Evolutionary conservation across 2,329 filamentous ascomycete species (phyloP), one percentile per base, ranked within the genome.

Genomic region (Fusarium sp.): DNA sequence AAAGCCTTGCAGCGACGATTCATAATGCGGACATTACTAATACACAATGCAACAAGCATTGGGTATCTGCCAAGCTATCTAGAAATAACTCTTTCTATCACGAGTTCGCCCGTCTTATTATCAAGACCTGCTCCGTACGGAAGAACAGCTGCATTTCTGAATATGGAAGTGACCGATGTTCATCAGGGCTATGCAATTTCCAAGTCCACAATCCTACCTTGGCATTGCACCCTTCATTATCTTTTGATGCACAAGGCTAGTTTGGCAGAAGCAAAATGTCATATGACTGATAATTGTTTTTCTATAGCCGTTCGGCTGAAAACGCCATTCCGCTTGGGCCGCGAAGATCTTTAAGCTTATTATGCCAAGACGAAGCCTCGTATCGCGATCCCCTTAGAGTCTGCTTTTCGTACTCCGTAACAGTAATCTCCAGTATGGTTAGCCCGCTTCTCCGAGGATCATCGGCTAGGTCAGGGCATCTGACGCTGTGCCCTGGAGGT

Each of bases 261-360:
- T 42, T 10, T 20, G 42, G 18, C 32, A 42, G 50, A 42, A 16
- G 6, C 40, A 8, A 3, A 7, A 27, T 40, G 32, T 20, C 32
- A 27, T 27, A 40, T 52, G 32, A 52, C 24, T n/a, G 18, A 29
- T 27, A 25, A 18, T 14, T 6, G 9, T 15, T 16, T 14, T 24
- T 10, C 24, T 38, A 40, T 8, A 34, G 18, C n/a, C 15, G 49
- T 20, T 14, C 18, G 25, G 32, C 9, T 20, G 8, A 14, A 14
- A 42, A 52, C 34, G 32, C 24, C 24, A 52, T 24, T 16, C 32
- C 22, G 18, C 32, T 27, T 22, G 32, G 32, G 16, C 32, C 14
- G 22, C n/a, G n/a, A 43, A 29, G 8, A 18, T 52, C 18, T 47
- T 61, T 49, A 53, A 66, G 55, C 55, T 65, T 66, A 66, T 58